A percentile compares a stretch with the other conserved stretches of the same genome.
Conservation (phyloP, 495 filamentous ascomycete species). For the Xylaria bambusicola region DNA sequence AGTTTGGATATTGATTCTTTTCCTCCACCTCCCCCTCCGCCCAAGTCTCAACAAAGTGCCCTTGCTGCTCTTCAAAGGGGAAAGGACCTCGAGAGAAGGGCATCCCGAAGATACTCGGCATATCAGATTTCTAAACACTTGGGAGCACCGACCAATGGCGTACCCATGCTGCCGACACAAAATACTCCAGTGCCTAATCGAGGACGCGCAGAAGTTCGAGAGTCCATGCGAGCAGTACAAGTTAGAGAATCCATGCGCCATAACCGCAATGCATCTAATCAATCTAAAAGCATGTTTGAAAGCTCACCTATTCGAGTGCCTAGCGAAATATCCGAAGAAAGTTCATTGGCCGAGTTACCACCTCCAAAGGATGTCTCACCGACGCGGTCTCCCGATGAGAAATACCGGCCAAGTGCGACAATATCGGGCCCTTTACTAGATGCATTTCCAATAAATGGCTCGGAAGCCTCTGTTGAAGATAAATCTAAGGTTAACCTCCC, state of each 20-base stretch:
- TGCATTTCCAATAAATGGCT: slow-evolving; percentile 34
- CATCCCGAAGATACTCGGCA: slow-evolving; percentile 87
- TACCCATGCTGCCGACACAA: slow-evolving; percentile 83
- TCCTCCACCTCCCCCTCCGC: slow-evolving; percentile 70
- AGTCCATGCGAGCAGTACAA: slow-evolving; percentile 91
- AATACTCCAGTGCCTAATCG: slow-evolving; percentile 87
- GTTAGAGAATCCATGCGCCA: slow-evolving; percentile 69
- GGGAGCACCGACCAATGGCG: slow-evolving; percentile 74
- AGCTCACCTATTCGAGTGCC: slow-evolving; percentile 66
- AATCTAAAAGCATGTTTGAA: slow-evolving; percentile 36
- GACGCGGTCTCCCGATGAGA: slow-evolving; percentile 63
- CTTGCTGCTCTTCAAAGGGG: slow-evolving; percentile 87
- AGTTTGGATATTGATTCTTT: slow-evolving; percentile 55
- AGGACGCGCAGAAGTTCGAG: slow-evolving; percentile 75
- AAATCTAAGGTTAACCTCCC: slow-evolving; percentile 25
- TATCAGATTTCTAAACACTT: slow-evolving; percentile 96
- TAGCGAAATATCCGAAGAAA: slow-evolving; percentile 68
- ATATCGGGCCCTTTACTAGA: slow-evolving; percentile 52
- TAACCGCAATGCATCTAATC: slow-evolving; percentile 53
- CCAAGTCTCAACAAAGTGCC: slow-evolving; percentile 84
- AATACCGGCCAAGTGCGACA: slow-evolving; percentile 52
- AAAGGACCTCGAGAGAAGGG: slow-evolving; percentile 88
- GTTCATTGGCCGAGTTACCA: slow-evolving; percentile 40
- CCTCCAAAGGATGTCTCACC: slow-evolving; percentile 48
- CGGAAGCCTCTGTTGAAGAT: slow-evolving; percentile 33